Percentiles rank a stretch among this genome's conserved stretches.
phyloP scores from a whole-genome alignment of 495 filamentous ascomycete genomes.

The Talaromyces wortmannii region DNA sequence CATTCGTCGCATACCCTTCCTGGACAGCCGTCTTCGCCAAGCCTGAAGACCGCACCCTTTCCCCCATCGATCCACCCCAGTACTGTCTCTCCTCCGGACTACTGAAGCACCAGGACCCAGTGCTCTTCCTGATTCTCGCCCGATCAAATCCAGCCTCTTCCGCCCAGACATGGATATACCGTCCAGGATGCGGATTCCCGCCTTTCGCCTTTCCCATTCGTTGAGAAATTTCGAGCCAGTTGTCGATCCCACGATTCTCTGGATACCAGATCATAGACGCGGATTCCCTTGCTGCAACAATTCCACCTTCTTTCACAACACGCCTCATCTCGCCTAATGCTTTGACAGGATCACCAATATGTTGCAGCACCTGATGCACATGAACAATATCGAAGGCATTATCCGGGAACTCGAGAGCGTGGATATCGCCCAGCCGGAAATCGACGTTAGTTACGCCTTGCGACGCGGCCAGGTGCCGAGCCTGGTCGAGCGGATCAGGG shows the following conservation, averaged over 20 bases:
- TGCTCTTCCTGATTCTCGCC: constrained; percentile 24
- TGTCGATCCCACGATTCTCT: constrained; percentile 26
- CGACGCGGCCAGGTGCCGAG: constrained; percentile 26
- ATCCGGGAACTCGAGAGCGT: constrained; percentile 36
- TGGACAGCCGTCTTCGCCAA: constrained; percentile 29
- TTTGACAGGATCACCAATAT: constrained; percentile 37
- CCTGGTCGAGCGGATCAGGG: constrained; percentile 29
- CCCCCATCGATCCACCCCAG: constrained; percentile 44
- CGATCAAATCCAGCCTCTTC: constrained; percentile 35
- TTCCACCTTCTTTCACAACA: constrained; percentile 43
- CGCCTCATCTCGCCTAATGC: constrained; percentile 45
- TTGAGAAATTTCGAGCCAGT: constrained; percentile 30
- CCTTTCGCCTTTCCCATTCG: constrained; percentile 26
- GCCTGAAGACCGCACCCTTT: constrained; percentile 26
- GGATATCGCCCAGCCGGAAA: constrained; percentile 43
- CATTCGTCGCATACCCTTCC: constrained; percentile 27
- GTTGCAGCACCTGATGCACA: constrained; percentile 49
- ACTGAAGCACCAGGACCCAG: constrained; percentile 43
- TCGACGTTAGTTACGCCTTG: constrained; percentile 35
- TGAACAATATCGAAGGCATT: constrained; percentile 54
- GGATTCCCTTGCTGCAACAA: constrained; percentile 44
- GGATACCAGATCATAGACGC: constrained; percentile 42
- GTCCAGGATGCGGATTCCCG: constrained; percentile 40
- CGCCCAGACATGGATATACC: constrained; percentile 41
- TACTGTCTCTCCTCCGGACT: constrained; percentile 30